These are phyloP conservation scores for Miscanthus sacchariflorus DNA, from an alignment of 202 grass and related monocot species.

Conservation along the genomic window DNA sequence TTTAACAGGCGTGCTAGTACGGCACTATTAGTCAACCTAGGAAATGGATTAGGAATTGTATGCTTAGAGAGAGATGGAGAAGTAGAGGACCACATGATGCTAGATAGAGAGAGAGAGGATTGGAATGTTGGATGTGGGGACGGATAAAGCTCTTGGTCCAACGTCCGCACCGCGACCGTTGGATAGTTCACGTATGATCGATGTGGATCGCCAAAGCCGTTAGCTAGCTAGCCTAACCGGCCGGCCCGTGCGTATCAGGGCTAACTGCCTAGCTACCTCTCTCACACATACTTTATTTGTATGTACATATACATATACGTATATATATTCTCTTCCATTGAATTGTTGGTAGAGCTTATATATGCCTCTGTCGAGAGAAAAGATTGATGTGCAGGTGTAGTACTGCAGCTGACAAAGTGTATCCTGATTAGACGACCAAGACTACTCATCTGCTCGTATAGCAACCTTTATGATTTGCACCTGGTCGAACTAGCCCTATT, in stretches of 20 bases:
- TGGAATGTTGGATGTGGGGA: background rate
- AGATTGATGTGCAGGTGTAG: background rate
- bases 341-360: too few relatives aligned
- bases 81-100: constrained; percentile 14
- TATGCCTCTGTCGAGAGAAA: background rate
- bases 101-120: background rate
- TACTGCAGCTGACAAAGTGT: background rate
- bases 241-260: background rate
- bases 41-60: constrained; percentile 35
- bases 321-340: background rate
- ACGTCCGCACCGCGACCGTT: constrained; percentile 62
- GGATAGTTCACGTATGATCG: constrained; percentile 59
- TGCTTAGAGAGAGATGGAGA: background rate
- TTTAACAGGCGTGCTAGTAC: background rate
- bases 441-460: background rate
- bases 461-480: constrained; percentile 13
- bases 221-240: background rate
- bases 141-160: constrained; percentile 46
- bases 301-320: too few relatives aligned
- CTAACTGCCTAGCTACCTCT: background rate
- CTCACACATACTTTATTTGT: background rate
- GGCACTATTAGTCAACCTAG: constrained; percentile 23
- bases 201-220: constrained; percentile 36
- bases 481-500: background rate
- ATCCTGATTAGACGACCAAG: background rate